Evolutionary conservation across 306 rosid species (phyloP).

Genomic region (Dryas octopetala): DNA sequence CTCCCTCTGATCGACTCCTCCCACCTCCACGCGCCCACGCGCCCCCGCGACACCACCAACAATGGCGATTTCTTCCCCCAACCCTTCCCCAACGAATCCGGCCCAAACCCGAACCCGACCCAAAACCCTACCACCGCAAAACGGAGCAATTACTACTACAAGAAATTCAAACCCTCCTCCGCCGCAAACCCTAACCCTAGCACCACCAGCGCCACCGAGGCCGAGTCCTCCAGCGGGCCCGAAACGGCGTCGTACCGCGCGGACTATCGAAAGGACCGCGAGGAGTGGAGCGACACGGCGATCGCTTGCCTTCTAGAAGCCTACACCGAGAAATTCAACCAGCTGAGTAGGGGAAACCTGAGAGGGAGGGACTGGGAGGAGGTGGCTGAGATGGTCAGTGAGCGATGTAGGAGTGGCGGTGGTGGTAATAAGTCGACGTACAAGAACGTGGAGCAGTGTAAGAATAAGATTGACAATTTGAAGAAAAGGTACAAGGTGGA

Average conservation of each 20-base stretch:
- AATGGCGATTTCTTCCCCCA: constrained; percentile 20
- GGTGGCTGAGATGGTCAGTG: constrained; percentile 32
- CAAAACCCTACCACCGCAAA: constrained; percentile 17
- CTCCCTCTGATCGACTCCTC: constrained; percentile 30
- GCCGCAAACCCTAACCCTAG: background rate
- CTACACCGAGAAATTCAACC: constrained; percentile 40
- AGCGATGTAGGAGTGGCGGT: constrained; percentile 23
- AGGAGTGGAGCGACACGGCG: constrained; percentile 51
- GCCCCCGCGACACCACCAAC: constrained; percentile 36
- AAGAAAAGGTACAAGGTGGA: constrained; percentile 48
- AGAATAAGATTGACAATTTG: constrained; percentile 46
- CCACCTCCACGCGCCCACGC: constrained; percentile 24
- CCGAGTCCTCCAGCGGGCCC: constrained; percentile 24
- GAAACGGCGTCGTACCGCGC: constrained; percentile 9
- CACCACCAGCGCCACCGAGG: constrained; percentile 10
- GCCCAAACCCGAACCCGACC: constrained; percentile 15
- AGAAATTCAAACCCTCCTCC: constrained; percentile 27
- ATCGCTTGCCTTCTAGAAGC: constrained; percentile 43
- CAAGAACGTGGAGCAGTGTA: constrained; percentile 46
- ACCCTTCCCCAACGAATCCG: constrained; percentile 26
- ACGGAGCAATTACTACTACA: constrained; percentile 21
- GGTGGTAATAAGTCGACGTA: constrained; percentile 15
- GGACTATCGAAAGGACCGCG: constrained; percentile 45
- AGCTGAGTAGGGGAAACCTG: constrained; percentile 46
- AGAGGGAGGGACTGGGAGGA: constrained; percentile 52